phyloP scores from a whole-genome alignment of 768 basidiomycete species.

The Pleurotus giganteus region DNA sequence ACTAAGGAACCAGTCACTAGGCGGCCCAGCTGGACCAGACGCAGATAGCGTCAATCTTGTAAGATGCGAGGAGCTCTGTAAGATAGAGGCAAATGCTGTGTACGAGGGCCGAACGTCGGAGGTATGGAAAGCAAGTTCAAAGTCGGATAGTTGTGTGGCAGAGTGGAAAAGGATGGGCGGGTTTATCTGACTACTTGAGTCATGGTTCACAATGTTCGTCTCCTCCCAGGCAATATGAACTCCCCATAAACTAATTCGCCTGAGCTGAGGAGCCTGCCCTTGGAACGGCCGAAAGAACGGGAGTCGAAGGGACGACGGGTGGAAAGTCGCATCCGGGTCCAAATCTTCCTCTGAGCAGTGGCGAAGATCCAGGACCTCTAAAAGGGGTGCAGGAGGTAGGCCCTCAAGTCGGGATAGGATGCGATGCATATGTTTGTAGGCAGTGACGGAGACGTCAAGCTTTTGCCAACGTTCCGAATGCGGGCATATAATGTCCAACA shows the following conservation, averaged over 20 bases:
- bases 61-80: conserved; percentile 53
- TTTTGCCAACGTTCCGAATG: conserved; percentile 53
- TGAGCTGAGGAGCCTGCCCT: conserved; percentile 52
- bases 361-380: conserved; percentile 56
- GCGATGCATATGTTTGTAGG: conserved; percentile 45
- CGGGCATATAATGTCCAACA: conserved; percentile 47
- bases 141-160: conserved; percentile 30
- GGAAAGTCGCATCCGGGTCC: conserved; percentile 39
- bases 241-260: conserved; percentile 55
- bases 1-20: conserved; percentile 35
- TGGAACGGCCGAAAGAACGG: conserved; percentile 47
- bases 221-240: conserved; percentile 67
- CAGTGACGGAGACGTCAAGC: conserved; percentile 43
- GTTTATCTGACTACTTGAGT: conserved; percentile 20
- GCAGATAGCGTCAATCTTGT: conserved; percentile 47
- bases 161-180: conserved; percentile 37
- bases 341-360: conserved; percentile 46
- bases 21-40: conserved; percentile 54
- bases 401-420: conserved; percentile 41
- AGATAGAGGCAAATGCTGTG: conserved; percentile 47
- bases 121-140: conserved; percentile 63
- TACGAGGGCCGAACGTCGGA: conserved; percentile 64
- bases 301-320: conserved; percentile 35
- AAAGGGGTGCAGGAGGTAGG: conserved; percentile 47
- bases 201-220: background rate